phyloP scores from a whole-genome alignment of 2,329 filamentous ascomycete species.

The Claviceps sp. region DNA sequence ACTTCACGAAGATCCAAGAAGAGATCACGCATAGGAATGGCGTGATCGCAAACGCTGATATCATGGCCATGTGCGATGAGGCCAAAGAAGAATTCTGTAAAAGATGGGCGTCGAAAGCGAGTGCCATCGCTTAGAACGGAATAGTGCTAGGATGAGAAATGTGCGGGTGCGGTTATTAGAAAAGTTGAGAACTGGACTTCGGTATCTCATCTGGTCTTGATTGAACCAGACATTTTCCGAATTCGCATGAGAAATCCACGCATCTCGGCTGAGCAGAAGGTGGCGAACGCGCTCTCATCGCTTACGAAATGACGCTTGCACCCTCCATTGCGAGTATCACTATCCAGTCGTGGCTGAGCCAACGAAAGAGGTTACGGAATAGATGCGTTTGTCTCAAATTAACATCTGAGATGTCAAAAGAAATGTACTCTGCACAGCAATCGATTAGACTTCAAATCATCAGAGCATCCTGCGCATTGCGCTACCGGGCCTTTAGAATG shows the following conservation, averaged over 20 bases:
- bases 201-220: neutral
- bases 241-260: neutral
- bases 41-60: slow-evolving; percentile 5
- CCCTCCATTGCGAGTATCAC: neutral
- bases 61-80: neutral
- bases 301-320: neutral
- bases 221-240: neutral
- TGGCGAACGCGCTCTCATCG: neutral
- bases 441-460: neutral
- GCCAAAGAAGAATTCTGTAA: neutral
- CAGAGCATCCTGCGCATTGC: neutral
- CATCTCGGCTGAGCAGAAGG: neutral
- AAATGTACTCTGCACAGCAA: neutral
- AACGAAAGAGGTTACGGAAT: neutral
- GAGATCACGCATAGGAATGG: slow-evolving; percentile 4
- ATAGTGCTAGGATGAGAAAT: neutral
- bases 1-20: slow-evolving; percentile 5
- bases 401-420: neutral
- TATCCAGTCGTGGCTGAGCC: neutral
- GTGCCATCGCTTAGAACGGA: neutral
- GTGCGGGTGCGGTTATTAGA: neutral
- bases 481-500: neutral
- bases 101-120: neutral
- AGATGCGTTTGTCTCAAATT: neutral
- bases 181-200: neutral